Evolutionary conservation across 345 rosid species (phyloP).

Genomic region (Eucalyptus sideroxylon): DNA sequence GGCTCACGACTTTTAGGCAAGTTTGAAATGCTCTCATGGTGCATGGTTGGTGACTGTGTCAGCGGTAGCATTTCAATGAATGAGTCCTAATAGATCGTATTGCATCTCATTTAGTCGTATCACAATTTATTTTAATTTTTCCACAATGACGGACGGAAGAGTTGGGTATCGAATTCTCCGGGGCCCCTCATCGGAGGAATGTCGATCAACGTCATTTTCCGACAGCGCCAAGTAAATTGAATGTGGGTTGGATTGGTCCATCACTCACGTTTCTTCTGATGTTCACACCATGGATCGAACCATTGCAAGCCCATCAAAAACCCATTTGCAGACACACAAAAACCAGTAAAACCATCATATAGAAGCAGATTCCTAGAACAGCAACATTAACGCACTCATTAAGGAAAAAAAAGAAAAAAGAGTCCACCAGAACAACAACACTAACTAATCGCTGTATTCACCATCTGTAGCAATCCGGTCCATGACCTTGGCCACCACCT

Average conservation of each 20-base stretch:
- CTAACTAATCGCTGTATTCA: not conserved
- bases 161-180: not conserved
- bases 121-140: too few species aligned
- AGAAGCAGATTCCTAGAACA: not conserved
- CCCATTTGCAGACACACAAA: not conserved
- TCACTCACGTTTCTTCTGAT: not conserved
- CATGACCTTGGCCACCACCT: not conserved
- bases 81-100: not conserved
- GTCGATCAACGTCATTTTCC: not conserved
- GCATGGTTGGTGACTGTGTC: too few species aligned
- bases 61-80: not conserved
- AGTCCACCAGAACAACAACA: not conserved
- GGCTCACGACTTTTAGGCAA: not conserved
- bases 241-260: not conserved
- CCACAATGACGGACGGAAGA: not conserved
- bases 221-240: not conserved
- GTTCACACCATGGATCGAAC: not conserved
- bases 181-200: not conserved
- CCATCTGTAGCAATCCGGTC: not conserved
- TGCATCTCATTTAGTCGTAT: not conserved
- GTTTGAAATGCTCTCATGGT: too few species aligned
- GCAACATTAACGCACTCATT: not conserved
- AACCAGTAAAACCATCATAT: not conserved
- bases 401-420: not conserved
- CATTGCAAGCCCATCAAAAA: not conserved